Conservation (phyloP, 768 basidiomycete genomes). For the Mrakia frigida region DNA sequence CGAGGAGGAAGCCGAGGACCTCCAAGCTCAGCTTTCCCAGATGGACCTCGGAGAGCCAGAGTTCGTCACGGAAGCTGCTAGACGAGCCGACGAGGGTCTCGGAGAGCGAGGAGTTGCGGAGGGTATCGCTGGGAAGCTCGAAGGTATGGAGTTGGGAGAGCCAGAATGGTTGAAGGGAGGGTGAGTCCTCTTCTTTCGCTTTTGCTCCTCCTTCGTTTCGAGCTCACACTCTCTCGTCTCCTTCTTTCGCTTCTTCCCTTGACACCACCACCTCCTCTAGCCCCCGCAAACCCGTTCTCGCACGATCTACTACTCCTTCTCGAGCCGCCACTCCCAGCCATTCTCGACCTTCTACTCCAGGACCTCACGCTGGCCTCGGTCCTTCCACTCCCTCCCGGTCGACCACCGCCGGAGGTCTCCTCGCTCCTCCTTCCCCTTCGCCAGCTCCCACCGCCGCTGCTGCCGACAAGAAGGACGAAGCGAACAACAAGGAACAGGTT, state of each 20-base stretch:
- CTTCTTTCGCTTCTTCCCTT: not conserved
- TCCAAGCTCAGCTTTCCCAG: slow-evolving; percentile 35
- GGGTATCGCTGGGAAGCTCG: slow-evolving; percentile 19
- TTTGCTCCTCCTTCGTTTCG: not conserved
- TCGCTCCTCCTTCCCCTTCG: slow-evolving; percentile 24
- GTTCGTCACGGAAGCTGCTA: slow-evolving; percentile 37
- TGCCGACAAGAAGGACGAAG: slow-evolving; percentile 4
- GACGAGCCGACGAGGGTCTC: slow-evolving; percentile 29
- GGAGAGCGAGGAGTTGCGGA: slow-evolving; percentile 37
- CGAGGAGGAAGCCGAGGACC: slow-evolving; percentile 10
- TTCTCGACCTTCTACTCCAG: not conserved
- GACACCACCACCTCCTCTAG: not conserved
- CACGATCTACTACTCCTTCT: slow-evolving; percentile 28
- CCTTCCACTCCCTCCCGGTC: slow-evolving; percentile 1
- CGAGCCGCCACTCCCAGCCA: slow-evolving; percentile 9
- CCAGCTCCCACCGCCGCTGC: not conserved
- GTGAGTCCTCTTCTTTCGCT: slow-evolving; percentile 33
- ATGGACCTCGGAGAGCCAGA: slow-evolving; percentile 45
- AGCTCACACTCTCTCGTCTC: slow-evolving; percentile 35
- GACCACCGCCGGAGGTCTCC: slow-evolving; percentile 17
- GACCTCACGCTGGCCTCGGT: not conserved
- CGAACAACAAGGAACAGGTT: slow-evolving; percentile 55
- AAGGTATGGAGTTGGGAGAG: slow-evolving; percentile 24
- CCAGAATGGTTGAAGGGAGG: slow-evolving; percentile 41
- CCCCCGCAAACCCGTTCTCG: slow-evolving; percentile 13